phyloP scores from a whole-genome alignment of 371 early-diverging fungal genomes.

The Apophysomyces trapeziformis region DNA sequence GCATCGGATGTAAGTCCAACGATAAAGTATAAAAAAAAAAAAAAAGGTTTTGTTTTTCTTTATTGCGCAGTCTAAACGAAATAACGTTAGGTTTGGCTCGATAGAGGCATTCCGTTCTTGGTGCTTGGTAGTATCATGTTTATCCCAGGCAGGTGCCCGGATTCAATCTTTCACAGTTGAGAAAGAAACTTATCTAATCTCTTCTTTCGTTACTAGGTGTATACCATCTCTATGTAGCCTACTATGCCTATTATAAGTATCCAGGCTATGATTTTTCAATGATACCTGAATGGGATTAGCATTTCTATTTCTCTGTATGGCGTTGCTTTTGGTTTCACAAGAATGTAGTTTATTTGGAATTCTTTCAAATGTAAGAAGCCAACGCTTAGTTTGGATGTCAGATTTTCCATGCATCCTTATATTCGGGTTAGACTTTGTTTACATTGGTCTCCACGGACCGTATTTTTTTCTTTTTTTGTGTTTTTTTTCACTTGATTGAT shows the following conservation, averaged over 20 bases:
- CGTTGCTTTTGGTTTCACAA: background rate
- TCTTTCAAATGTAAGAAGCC: too few species aligned
- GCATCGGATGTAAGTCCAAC: conserved; percentile 38
- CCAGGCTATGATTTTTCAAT: conserved; percentile 57
- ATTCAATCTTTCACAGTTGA: background rate
- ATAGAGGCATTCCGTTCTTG: conserved; percentile 60
- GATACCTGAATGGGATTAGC: conserved; percentile 51
- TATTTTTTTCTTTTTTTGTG: background rate
- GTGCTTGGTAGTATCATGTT: conserved; percentile 52
- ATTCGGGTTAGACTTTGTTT: background rate
- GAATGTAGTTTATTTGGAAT: background rate
- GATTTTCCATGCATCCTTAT: background rate
- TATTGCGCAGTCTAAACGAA: too few species aligned
- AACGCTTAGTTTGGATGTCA: background rate
- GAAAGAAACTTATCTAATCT: background rate
- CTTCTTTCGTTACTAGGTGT: conserved; percentile 29
- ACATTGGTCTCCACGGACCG: background rate
- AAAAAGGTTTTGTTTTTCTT: too few species aligned
- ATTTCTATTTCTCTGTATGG: background rate
- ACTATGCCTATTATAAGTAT: conserved; percentile 55
- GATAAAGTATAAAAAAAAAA: background rate
- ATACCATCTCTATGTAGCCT: conserved; percentile 54
- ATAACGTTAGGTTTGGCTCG: conserved; percentile 50
- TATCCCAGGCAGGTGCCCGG: conserved; percentile 52
- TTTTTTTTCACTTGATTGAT: background rate